Evolutionary conservation across 106 monocot genomes (phyloP).

Genomic region (Gastrodia elata): DNA sequence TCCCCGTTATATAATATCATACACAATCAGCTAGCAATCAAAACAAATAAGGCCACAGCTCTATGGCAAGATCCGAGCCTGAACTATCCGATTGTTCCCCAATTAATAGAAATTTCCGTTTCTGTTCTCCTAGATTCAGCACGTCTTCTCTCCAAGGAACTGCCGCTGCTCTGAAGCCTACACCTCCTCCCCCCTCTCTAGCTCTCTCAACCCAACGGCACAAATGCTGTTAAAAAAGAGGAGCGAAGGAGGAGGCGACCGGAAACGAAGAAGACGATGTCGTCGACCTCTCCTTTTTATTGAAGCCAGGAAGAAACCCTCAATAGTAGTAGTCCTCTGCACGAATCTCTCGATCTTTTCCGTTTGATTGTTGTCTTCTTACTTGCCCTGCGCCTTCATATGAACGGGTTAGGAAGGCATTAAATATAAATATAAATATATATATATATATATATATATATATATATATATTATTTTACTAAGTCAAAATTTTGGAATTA

Average conservation of each 20-base stretch:
- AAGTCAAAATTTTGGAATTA: not conserved
- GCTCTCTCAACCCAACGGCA: not conserved
- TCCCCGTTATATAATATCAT: not conserved
- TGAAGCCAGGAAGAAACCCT: not conserved
- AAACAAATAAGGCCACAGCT: not conserved
- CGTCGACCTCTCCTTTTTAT: not conserved
- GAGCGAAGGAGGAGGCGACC: not conserved
- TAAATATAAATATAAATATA: not conserved
- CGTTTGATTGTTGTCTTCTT: not conserved
- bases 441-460: too few relatives aligned
- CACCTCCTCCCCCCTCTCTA: not conserved
- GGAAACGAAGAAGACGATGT: not conserved
- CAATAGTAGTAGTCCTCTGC: slow-evolving; percentile 4
- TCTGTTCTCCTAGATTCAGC: slow-evolving; percentile 4
- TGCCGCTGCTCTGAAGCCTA: not conserved
- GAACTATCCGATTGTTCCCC: not conserved
- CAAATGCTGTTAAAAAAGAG: not conserved
- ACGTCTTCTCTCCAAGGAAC: not conserved
- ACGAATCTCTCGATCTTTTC: not conserved
- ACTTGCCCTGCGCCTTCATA: not conserved
- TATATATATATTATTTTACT: not conserved
- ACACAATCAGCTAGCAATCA: not conserved
- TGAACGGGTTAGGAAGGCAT: not conserved
- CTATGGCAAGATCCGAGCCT: not conserved
- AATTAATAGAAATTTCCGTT: not conserved